These are phyloP conservation scores for Albifimbria verrucaria DNA, from an alignment of 2,329 filamentous ascomycete species.

Conservation along the genomic window DNA sequence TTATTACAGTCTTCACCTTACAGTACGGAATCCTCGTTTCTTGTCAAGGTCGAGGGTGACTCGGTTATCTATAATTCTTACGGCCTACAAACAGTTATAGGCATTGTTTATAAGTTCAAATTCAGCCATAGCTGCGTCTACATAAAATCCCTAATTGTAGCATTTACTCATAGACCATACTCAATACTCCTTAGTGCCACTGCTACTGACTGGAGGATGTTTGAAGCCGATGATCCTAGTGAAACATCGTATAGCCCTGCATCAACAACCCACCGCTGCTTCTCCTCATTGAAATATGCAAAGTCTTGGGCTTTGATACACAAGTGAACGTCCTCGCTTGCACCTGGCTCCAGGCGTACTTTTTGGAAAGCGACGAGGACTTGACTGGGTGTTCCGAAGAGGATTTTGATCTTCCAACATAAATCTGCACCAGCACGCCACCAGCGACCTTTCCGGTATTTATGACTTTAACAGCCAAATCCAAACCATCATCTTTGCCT, in stretches of 20 bases:
- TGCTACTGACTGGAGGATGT: slow-evolving; percentile 6
- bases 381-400: slow-evolving; percentile 22
- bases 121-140: no score
- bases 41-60: no score
- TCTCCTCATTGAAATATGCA: slow-evolving; percentile 21
- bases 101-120: no score
- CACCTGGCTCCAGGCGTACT: slow-evolving; percentile 16
- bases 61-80: no score
- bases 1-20: no score
- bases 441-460: slow-evolving; percentile 54
- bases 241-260: slow-evolving; percentile 22
- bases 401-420: slow-evolving; percentile 23
- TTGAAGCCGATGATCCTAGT: slow-evolving; percentile 19
- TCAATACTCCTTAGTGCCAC: slow-evolving; percentile 14
- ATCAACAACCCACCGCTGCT: slow-evolving; percentile 22
- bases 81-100: no score
- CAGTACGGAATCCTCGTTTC: no score
- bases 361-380: slow-evolving; percentile 27
- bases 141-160: no score
- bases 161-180: background rate
- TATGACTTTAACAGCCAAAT: slow-evolving; percentile 45
- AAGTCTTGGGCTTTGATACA: slow-evolving; percentile 17
- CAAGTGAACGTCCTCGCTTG: slow-evolving; percentile 13
- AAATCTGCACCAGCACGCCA: slow-evolving; percentile 52
- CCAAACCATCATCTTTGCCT: slow-evolving; percentile 49